Evolutionary conservation across 495 filamentous ascomycete genomes (phyloP), one percentile per base, ranked within the genome.

Genomic region (Amniculicola lignicola): DNA sequence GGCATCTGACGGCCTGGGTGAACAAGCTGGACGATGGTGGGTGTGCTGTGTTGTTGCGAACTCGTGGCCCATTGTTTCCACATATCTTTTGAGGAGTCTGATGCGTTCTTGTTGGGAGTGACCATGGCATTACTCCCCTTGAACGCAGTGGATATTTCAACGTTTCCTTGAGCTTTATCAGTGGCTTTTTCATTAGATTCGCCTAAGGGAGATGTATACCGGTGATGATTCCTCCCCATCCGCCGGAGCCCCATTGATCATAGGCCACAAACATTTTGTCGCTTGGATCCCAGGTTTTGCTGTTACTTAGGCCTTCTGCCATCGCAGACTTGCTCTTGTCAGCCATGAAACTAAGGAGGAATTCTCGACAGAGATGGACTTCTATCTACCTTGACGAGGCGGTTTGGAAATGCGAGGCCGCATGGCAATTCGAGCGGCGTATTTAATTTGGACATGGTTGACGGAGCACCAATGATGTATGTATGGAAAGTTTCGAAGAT

Each of bases 1-100:
- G 73, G 72, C 0, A 76, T 79, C 55, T 85, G 82, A 0, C 81
- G 73, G 2, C 81, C 81, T 0, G 81, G 78, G 49, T 86, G 82
- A 61, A 73, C 76, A 49, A 84, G 61, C 56, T 86, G 81, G 1
- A 81, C 72, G 24, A 85, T 69, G 9, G 71, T 59, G 0, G 79
- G 75, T 2, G 79, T 74, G 21, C 72, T 75, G 38, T 75, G 63
- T 16, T 72, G 64, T 51, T 80, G 74, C 57, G 63, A 67, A 33
- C 74, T 63, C 7, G 66, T 49, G 10, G 79, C 79, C 62, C 76
- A 82, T 36, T 69, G 65, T 44, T 69, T 73, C 73, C 75, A 82
- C 77, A 28, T 0, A 74, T 62, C 23, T 60, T 52, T n/a, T n/a
- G n/a, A n/a, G n/a, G 11, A 60, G 55, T 41, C 68, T 64, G 2